These are phyloP conservation scores for Pseudopithomyces maydicus DNA, from an alignment of 2,329 filamentous ascomycete species.

Conservation along the genomic window DNA sequence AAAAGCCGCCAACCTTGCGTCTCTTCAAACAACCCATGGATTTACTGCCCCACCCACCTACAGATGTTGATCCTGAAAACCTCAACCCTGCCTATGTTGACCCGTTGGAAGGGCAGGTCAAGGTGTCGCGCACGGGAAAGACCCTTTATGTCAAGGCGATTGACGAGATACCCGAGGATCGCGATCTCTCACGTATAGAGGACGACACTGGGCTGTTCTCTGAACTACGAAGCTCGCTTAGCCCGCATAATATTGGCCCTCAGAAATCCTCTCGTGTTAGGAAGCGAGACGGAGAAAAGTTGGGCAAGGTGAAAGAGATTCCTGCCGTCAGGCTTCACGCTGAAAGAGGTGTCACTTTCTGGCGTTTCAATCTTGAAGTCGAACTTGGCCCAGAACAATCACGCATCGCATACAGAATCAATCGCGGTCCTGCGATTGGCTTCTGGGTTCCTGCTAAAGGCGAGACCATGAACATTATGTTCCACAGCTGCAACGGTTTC, in stretches of 20 bases:
- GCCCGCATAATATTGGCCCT: conserved; percentile 35
- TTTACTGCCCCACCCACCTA: conserved; percentile 77
- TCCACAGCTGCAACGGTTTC: conserved; percentile 97
- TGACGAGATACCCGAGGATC: conserved; percentile 79
- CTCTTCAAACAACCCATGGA: conserved; percentile 88
- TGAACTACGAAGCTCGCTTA: conserved; percentile 60
- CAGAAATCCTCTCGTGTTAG: conserved; percentile 55
- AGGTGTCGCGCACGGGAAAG: conserved; percentile 81
- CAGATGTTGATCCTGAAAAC: conserved; percentile 64
- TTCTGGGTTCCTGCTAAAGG: conserved; percentile 92
- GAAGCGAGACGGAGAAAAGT: conserved; percentile 75
- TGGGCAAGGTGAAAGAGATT: conserved; percentile 82
- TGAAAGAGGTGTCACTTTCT: conserved; percentile 90
- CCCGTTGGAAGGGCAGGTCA: conserved; percentile 84
- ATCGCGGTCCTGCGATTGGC: conserved; percentile 81
- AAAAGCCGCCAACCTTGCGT: conserved; percentile 74
- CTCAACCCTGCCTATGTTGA: conserved; percentile 85
- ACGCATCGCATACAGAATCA: conserved; percentile 94
- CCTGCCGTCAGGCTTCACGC: conserved; percentile 80
- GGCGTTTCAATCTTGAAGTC: conserved; percentile 94
- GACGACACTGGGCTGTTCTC: conserved; percentile 85
- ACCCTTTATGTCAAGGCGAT: conserved; percentile 88
- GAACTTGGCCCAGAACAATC: conserved; percentile 80
- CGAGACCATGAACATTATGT: conserved; percentile 98
- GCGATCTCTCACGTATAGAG: conserved; percentile 79